Evolutionary conservation across 129 eudicot genomes (phyloP).

Genomic region (Centrapalus pauciflorus): DNA sequence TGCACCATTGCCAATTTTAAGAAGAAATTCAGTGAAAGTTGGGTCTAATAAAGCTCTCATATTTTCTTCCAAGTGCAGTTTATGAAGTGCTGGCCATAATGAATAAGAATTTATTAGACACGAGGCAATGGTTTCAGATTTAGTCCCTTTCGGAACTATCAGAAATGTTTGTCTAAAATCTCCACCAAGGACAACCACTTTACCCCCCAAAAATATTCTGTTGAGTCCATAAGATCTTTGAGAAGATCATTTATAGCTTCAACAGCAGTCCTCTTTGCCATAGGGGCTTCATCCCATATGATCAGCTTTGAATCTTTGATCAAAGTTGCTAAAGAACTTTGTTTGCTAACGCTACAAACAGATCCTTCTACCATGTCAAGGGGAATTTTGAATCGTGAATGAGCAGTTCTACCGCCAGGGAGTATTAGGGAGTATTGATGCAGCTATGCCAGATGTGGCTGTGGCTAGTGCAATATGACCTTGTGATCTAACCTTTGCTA

Average conservation of each 20-base stretch:
- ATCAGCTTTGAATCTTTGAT: no score
- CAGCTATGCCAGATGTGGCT: no score
- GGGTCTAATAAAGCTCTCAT: no score
- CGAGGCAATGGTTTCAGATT: not conserved
- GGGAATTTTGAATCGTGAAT: no score
- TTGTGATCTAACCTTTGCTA: no score
- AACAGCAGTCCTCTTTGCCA: not conserved
- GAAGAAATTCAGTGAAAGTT: not conserved
- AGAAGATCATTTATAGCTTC: conserved; percentile 9
- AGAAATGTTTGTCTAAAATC: not conserved
- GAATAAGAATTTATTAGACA: not conserved
- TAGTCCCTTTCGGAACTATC: not conserved
- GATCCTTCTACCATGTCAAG: no score
- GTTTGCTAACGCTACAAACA: no score
- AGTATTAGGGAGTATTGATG: no score
- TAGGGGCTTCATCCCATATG: no score
- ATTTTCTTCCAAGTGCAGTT: not conserved
- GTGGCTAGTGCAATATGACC: no score
- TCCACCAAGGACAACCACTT: not conserved
- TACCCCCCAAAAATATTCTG: not conserved
- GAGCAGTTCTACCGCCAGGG: no score
- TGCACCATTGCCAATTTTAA: not conserved
- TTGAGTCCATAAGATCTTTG: not conserved
- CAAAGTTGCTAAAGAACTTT: no score
- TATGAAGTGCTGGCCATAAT: not conserved